Base-by-base conservation (phyloP, 169 alveolate species). In the Theileria luwenshuni region DNA sequence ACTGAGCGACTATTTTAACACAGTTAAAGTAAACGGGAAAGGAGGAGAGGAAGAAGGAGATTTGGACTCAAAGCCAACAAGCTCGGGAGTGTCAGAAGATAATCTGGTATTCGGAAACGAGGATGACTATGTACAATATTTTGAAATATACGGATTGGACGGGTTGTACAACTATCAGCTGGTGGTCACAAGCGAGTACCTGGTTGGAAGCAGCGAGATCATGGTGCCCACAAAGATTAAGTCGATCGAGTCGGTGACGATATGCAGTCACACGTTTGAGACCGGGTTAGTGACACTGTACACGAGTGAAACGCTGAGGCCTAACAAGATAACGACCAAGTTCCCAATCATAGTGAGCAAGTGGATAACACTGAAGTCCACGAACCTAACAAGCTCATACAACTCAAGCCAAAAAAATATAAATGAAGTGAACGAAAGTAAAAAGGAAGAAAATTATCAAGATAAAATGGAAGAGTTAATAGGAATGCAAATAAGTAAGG, bases 261-360 rank as follows among this genome's bases (percentile, higher is more conserved):
- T 79, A 30, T 79, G 83, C 60, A 47, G 32, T n/a, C 83, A 79
- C 61, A 79, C 87, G 5, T 35, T 79, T 25, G 56, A 62, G 33
- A 70, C 87, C 13, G 87, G 87, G 0, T 43, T 79, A 21, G 61
- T 79, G 33, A 79, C 87, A 5, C 56, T 79, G 8, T 79, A 79
- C 69, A 58, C 87, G 33, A 42, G 75, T 8, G 87, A 79, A 41
- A 70, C 75, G 15, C 30, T 79, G 52, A 74, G 87, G 19, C 87
- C 87, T 10, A 79, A 60, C 47, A 79, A 71, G 76, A 75, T 79
- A 8, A 17, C 64, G 28, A 58, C 76, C 1, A 21, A 52, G 28
- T 27, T 48, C 35, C 51, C 64, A 38, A 59, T 79, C 76, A 69
- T 35, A 35, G 61, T 72, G 51, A 79, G 87, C 63, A 60, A 68